These are phyloP conservation scores for Colletotrichum karsti DNA, from an alignment of 2,329 filamentous ascomycete species.

Conservation along the genomic window DNA sequence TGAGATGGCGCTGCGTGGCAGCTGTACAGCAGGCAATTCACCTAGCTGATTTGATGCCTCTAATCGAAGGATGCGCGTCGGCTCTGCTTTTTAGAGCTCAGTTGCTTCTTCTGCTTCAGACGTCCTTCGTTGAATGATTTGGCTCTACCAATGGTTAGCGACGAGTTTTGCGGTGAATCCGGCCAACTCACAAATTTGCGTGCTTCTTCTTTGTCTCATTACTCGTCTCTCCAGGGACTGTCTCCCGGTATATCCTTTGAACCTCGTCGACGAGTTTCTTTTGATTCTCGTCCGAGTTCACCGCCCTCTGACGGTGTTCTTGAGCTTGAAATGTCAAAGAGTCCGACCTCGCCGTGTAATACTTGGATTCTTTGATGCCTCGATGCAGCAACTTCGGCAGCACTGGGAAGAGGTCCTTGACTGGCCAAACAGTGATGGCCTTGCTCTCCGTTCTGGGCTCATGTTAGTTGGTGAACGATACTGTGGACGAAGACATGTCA, in stretches of 20 bases:
- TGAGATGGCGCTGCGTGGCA: no score
- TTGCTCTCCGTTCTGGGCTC: conserved; percentile 65
- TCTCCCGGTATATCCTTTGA: conserved; percentile 53
- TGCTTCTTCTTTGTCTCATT: conserved; percentile 57
- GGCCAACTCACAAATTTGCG: conserved; percentile 54
- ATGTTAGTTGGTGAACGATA: background rate
- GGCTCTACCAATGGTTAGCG: conserved; percentile 44
- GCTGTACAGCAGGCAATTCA: no score
- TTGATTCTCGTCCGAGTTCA: conserved; percentile 63
- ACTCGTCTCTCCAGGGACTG: conserved; percentile 56
- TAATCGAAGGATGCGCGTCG: conserved; percentile 16
- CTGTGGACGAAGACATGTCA: background rate
- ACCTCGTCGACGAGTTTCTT: conserved; percentile 59
- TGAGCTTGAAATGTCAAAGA: conserved; percentile 65
- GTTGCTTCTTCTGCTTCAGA: conserved; percentile 56
- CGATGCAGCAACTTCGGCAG: conserved; percentile 58
- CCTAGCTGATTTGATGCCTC: no score
- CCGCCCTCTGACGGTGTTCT: conserved; percentile 58
- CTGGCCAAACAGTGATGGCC: conserved; percentile 61
- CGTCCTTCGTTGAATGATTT: conserved; percentile 55
- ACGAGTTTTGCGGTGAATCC: background rate
- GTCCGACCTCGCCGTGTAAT: conserved; percentile 61
- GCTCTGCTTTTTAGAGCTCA: conserved; percentile 57
- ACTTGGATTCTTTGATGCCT: conserved; percentile 59
- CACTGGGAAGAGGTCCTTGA: conserved; percentile 52